phyloP scores from a whole-genome alignment of 2,329 filamentous ascomycete genomes.

The Colletotrichum eleusines region DNA sequence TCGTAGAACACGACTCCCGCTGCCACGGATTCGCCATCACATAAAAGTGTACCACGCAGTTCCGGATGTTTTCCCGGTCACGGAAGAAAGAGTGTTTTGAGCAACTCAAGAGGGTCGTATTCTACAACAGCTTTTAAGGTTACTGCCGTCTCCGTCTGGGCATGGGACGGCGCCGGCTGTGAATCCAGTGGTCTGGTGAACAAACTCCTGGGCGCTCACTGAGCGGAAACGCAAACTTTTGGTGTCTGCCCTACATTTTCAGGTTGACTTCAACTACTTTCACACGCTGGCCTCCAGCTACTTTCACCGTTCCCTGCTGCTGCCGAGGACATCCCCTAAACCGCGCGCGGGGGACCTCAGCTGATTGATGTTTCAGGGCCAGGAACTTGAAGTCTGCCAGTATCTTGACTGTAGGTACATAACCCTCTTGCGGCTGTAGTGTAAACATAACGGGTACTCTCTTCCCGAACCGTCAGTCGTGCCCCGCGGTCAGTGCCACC shows the following conservation, averaged over 20 bases:
- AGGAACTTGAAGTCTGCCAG: neutral
- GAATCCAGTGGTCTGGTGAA: no score
- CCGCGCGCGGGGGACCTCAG: constrained; percentile 16
- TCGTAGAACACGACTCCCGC: constrained; percentile 48
- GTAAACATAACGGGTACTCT: no score
- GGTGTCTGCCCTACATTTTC: neutral
- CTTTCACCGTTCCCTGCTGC: neutral
- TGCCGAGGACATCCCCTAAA: neutral
- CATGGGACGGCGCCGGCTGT: constrained; percentile 49
- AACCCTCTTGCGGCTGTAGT: neutral
- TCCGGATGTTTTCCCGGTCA: constrained; percentile 57
- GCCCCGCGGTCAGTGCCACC: constrained; percentile 4
- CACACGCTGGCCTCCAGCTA: neutral
- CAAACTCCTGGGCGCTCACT: no score
- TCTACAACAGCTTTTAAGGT: constrained; percentile 50
- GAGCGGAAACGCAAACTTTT: neutral
- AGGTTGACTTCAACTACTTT: neutral
- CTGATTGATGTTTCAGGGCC: neutral
- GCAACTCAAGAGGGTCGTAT: constrained; percentile 44
- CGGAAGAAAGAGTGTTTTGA: constrained; percentile 42
- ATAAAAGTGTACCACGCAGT: constrained; percentile 55
- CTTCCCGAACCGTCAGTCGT: neutral
- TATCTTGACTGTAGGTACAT: neutral
- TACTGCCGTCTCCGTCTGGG: constrained; percentile 50
- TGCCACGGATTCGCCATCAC: constrained; percentile 46